Evolutionary conservation across 2,329 filamentous ascomycete species (phyloP).

Genomic region (Fusarium sp.): DNA sequence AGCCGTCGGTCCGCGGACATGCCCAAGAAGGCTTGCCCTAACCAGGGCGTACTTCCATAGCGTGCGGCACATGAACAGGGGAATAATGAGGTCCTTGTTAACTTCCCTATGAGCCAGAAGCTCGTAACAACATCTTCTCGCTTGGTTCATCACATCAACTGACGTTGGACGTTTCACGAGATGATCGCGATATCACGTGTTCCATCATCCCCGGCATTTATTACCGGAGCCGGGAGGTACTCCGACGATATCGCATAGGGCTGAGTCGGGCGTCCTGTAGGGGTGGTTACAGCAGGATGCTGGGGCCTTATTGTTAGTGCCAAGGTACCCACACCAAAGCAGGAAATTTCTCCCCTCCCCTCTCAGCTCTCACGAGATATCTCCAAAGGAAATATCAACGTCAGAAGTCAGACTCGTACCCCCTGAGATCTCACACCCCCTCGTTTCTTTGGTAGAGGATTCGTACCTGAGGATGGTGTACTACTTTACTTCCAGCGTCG

Average conservation of each 20-base stretch:
- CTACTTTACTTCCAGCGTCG: slow-evolving; percentile 91
- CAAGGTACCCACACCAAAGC: slow-evolving; percentile 20
- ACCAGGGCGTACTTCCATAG: neutral
- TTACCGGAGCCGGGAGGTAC: neutral
- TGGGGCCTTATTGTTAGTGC: slow-evolving; percentile 15
- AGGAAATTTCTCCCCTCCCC: slow-evolving; percentile 38
- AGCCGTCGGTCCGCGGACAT: neutral
- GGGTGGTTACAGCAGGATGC: neutral
- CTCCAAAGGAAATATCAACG: neutral
- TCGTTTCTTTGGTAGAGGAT: neutral
- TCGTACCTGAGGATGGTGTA: slow-evolving; percentile 78
- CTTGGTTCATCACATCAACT: neutral
- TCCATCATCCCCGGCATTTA: neutral
- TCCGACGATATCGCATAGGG: neutral
- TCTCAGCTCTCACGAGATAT: neutral
- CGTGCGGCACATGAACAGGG: neutral
- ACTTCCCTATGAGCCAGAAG: neutral
- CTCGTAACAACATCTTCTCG: neutral
- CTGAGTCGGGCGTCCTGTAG: neutral
- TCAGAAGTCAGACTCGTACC: neutral
- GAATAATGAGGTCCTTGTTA: neutral
- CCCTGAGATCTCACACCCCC: neutral
- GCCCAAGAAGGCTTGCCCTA: neutral
- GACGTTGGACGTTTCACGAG: neutral
- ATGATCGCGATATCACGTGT: slow-evolving; percentile 25